Evolutionary conservation across 352 stramenopile species (phyloP), one percentile per base, ranked within the genome.

Genomic region (Globisporangium abappressorium): DNA sequence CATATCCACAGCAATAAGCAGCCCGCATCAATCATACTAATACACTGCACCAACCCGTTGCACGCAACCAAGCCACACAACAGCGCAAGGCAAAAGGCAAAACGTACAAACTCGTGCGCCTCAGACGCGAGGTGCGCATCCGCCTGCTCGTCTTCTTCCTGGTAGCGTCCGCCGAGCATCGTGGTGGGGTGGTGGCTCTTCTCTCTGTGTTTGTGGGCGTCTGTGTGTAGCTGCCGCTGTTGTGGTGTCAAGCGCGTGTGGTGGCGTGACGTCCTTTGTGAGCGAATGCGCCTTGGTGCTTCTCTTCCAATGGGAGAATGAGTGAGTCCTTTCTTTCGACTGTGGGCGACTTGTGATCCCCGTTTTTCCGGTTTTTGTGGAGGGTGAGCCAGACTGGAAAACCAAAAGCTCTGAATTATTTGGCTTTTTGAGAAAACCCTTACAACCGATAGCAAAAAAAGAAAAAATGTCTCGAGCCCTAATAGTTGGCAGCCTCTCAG

Each of bases 81-180:
- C 18, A 24, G 28, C 1, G 43, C 15, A 51, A 51, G 3, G 24
- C 20, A 46, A 38, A 20, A 38, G 9, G 2, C 18, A 12, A 22
- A 7, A 56, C 69, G 63, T 55, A 70, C 66, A 53, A 78, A 78
- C 51, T 65, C 65, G 62, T 68, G 64, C 47, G 65, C 26, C 6
- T 72, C 69, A 0, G 70, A 38, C 5, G 55, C 68, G 20, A 38
- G 15, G 11, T 64, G 61, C 28, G 65, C 58, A 5, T 69, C 30
- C 11, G 66, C 68, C 3, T 72, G 66, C 18, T 62, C 43, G 43
- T 51, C 66, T 33, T 64, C 61, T 33, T 72, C 66, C 56, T 72
- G 59, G 66, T 72, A 72, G 12, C 24, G 66, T 6, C 66, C 66
- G 60, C 60, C 60, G 34, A 68, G 47, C 66, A 72, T 72, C 22